These are phyloP conservation scores for Aspergillus fumigatus DNA, from an alignment of 2,329 filamentous ascomycete species.

Conservation along the genomic window DNA sequence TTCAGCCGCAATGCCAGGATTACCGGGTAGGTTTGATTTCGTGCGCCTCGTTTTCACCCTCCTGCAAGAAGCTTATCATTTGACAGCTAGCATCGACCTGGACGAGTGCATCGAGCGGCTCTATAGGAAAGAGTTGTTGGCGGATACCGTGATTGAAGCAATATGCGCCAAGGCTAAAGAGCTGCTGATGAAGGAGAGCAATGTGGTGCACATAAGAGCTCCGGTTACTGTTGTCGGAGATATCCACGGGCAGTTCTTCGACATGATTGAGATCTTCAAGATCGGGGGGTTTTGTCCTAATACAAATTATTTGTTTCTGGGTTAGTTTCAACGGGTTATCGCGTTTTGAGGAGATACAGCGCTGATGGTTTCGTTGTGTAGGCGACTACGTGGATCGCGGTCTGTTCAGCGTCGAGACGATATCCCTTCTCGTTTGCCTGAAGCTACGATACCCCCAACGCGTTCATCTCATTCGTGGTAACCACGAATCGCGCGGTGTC, in stretches of 20 bases:
- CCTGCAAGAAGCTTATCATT: slow-evolving; percentile 6
- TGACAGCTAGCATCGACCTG: slow-evolving; percentile 84
- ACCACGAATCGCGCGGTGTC: slow-evolving; percentile 95
- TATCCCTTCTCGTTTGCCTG: slow-evolving; percentile 92
- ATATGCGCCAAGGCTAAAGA: slow-evolving; percentile 99
- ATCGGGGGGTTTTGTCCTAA: slow-evolving; percentile 97
- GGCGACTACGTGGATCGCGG: slow-evolving; percentile 98
- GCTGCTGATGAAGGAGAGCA: slow-evolving; percentile 98
- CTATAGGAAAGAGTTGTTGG: slow-evolving; percentile 94
- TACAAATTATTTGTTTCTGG: slow-evolving; percentile 96
- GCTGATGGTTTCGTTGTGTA: slow-evolving; percentile 33
- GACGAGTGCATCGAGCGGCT: slow-evolving; percentile 97
- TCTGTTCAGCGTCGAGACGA: slow-evolving; percentile 98
- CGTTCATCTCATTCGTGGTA: slow-evolving; percentile 93
- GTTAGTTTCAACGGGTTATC: slow-evolving; percentile 44
- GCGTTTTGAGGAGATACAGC: neutral
- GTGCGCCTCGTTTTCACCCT: neutral
- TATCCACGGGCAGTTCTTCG: slow-evolving; percentile 98
- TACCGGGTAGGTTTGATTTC: slow-evolving; percentile 35
- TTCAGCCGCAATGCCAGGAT: slow-evolving; percentile 39
- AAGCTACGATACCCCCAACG: slow-evolving; percentile 95
- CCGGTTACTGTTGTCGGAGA: slow-evolving; percentile 97
- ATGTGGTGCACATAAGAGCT: slow-evolving; percentile 93
- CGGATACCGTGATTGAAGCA: slow-evolving; percentile 96
- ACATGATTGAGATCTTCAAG: slow-evolving; percentile 98